These are phyloP conservation scores for Rhizopogon rudus DNA, from an alignment of 768 basidiomycete genomes.

Conservation along the genomic window DNA sequence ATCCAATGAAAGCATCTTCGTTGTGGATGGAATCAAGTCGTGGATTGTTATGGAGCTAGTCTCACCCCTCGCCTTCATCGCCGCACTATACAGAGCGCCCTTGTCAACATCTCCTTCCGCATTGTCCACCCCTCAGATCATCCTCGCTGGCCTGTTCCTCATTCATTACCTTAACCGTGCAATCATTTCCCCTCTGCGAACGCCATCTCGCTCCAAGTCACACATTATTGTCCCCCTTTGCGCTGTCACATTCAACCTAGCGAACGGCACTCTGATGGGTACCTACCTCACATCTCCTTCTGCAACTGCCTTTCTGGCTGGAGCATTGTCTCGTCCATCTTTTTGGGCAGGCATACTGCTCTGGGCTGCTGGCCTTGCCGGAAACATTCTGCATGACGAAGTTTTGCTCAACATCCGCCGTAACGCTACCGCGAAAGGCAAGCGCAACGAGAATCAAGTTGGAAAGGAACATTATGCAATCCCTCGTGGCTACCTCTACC, in stretches of 20 bases:
- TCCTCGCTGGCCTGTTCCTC: conserved; percentile 58
- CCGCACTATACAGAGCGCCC: conserved; percentile 44
- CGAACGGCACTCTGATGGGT: conserved; percentile 61
- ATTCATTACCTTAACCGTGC: conserved; percentile 86
- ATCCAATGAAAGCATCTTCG: conserved; percentile 35
- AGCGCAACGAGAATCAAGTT: conserved; percentile 18
- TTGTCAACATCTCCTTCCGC: conserved; percentile 32
- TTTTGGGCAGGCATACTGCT: conserved; percentile 64
- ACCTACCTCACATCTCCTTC: conserved; percentile 60
- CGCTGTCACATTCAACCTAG: conserved; percentile 60
- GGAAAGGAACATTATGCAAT: conserved; percentile 64
- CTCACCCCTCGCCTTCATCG: conserved; percentile 51
- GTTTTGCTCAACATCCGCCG: conserved; percentile 79
- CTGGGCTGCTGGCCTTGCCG: conserved; percentile 68
- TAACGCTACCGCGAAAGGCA: conserved; percentile 40
- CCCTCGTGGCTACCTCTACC: conserved; percentile 74
- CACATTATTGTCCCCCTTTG: conserved; percentile 59
- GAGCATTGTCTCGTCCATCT: conserved; percentile 25
- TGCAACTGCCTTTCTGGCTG: conserved; percentile 39
- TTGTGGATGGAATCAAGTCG: conserved; percentile 55
- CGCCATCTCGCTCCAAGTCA: conserved; percentile 72
- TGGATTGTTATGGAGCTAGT: conserved; percentile 81
- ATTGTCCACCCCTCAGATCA: conserved; percentile 35
- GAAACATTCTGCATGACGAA: conserved; percentile 90
- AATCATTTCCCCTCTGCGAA: conserved; percentile 71